Conservation (phyloP, 768 basidiomycete genomes). For the Amanita molliuscula region DNA sequence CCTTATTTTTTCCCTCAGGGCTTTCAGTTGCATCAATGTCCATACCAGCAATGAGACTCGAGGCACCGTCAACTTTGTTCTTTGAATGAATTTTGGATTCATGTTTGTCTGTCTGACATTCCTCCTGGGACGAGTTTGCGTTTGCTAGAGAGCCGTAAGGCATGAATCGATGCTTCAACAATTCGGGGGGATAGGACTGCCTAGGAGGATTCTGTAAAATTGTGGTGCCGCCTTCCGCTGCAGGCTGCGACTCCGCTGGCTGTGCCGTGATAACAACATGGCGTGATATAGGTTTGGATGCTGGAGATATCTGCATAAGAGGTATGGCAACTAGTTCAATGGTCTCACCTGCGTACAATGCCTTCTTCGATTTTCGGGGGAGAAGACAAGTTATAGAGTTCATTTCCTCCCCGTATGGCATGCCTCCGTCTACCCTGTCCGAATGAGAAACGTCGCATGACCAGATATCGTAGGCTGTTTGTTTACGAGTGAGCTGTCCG, state of each 20-base stretch:
- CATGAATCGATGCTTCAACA: constrained; percentile 53
- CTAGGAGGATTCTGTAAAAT: constrained; percentile 44
- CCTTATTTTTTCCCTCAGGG: constrained; percentile 13
- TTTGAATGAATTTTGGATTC: background rate
- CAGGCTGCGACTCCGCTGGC: constrained; percentile 19
- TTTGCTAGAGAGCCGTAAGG: constrained; percentile 45
- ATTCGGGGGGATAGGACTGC: constrained; percentile 44
- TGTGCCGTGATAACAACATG: constrained; percentile 50
- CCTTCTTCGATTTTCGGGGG: constrained; percentile 49
- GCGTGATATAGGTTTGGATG: constrained; percentile 36
- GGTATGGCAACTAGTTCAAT: background rate
- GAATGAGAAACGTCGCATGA: constrained; percentile 13
- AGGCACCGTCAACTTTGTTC: constrained; percentile 7
- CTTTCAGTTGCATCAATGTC: constrained; percentile 13
- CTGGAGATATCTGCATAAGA: background rate
- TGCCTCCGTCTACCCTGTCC: constrained; percentile 22
- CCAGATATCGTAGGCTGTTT: constrained; percentile 56
- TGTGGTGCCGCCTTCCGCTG: constrained; percentile 9
- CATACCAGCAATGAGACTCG: constrained; percentile 10
- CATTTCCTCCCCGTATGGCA: constrained; percentile 47
- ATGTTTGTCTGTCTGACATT: background rate
- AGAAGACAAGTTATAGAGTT: constrained; percentile 50
- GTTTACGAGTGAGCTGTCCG: constrained; percentile 44
- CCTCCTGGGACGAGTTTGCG: constrained; percentile 12
- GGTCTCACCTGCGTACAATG: constrained; percentile 43